These are phyloP conservation scores for Coemansia brasiliensis DNA, from an alignment of 192 early-diverging fungal species.

Conservation along the genomic window DNA sequence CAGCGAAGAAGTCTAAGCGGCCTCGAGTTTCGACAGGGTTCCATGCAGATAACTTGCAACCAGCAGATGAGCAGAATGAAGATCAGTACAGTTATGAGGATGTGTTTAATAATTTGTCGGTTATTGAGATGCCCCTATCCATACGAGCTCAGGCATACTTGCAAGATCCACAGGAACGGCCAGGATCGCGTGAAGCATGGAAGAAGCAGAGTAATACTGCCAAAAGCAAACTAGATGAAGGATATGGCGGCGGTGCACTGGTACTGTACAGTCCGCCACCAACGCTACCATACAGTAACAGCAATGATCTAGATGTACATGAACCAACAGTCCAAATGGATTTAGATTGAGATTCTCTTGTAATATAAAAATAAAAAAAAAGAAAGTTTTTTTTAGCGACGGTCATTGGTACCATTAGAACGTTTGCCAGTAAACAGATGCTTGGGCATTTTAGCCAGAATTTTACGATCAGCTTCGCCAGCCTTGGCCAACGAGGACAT, in stretches of 20 bases:
- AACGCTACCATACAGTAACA: background rate
- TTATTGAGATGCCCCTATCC: constrained; percentile 14
- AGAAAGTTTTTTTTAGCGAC: constrained; percentile 58
- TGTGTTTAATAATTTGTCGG: constrained; percentile 3
- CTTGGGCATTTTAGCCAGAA: constrained; percentile 92
- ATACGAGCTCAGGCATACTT: constrained; percentile 8
- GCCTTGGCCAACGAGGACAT: constrained; percentile 74
- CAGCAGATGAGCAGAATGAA: no score
- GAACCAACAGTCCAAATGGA: constrained; percentile 17
- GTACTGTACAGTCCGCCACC: constrained; percentile 18
- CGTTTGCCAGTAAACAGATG: constrained; percentile 96
- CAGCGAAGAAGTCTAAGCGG: background rate
- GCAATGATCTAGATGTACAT: no score
- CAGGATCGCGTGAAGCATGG: no score
- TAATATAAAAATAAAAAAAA: constrained; percentile 12
- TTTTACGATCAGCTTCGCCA: constrained; percentile 94
- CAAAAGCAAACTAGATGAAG: background rate
- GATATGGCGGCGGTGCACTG: constrained; percentile 6
- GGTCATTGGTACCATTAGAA: constrained; percentile 74
- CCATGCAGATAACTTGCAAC: no score
- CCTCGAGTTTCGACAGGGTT: no score
- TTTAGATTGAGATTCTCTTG: constrained; percentile 15
- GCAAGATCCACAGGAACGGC: background rate
- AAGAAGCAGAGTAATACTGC: background rate
- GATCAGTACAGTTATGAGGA: background rate